Conservation (phyloP, 257 asterid genomes). For the Orobanche coerulescens region DNA sequence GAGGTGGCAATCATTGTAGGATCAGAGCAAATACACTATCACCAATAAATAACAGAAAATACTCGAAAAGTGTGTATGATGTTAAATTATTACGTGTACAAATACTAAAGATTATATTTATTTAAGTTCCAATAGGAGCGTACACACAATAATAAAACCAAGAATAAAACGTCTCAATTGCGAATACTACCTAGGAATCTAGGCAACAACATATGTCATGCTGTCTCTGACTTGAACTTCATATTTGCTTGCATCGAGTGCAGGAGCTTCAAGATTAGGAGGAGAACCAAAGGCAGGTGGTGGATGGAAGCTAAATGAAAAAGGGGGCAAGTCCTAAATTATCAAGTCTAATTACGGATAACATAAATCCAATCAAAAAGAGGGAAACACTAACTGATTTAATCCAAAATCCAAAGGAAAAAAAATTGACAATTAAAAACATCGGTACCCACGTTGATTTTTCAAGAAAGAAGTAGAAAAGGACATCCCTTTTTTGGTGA, state of each 20-base stretch:
- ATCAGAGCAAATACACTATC: background rate
- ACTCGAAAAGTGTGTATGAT: background rate
- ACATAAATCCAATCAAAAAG: background rate
- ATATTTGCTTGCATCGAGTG: constrained; percentile 57
- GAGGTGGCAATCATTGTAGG: background rate
- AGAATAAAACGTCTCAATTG: constrained; percentile 19
- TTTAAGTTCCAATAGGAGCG: constrained; percentile 14
- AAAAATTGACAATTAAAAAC: background rate
- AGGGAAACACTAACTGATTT: background rate
- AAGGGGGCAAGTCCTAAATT: constrained; percentile 20
- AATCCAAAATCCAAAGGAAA: background rate
- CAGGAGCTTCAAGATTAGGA: constrained; percentile 95
- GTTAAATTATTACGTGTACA: constrained; percentile 4
- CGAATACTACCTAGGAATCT: constrained; percentile 51
- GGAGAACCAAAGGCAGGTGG: constrained; percentile 99
- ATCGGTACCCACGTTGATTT: background rate
- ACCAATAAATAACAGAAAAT: background rate
- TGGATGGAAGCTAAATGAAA: constrained; percentile 72
- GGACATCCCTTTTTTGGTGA: constrained; percentile 53
- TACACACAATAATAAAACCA: constrained; percentile 2
- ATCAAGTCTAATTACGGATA: constrained; percentile 15
- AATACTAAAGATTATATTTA: background rate
- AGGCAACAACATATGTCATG: constrained; percentile 32
- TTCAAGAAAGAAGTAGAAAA: background rate
- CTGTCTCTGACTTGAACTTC: constrained; percentile 54